Conservation (phyloP, 139 green algal genomes). For the Raphidocelis subcapitata region DNA sequence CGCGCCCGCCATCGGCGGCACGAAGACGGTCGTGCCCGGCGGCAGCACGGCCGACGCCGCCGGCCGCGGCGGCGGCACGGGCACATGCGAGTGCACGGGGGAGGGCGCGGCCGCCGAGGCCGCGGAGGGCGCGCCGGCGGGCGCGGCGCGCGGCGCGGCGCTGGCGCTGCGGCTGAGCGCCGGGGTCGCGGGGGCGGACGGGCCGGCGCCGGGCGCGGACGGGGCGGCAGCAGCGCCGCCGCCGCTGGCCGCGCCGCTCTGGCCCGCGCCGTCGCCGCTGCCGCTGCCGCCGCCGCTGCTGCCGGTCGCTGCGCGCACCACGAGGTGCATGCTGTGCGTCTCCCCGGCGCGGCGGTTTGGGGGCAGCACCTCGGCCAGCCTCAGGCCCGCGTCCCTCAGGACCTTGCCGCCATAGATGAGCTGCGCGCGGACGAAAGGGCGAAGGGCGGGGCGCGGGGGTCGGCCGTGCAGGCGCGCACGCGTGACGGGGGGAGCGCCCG, state of each 20-base stretch:
- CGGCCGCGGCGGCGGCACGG: no score
- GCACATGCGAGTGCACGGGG: no score
- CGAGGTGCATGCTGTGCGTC: slow-evolving; percentile 58
- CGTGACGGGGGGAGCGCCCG: no score
- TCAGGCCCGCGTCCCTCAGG: slow-evolving; percentile 38
- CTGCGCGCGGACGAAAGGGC: slow-evolving; percentile 29
- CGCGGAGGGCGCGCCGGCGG: no score
- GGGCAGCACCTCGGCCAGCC: slow-evolving; percentile 30
- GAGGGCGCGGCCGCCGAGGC: no score
- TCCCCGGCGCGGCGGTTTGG: slow-evolving; percentile 20
- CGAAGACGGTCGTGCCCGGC: neutral
- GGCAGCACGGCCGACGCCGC: neutral
- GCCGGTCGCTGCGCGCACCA: slow-evolving; percentile 27
- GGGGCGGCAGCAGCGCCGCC: neutral
- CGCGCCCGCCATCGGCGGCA: no score
- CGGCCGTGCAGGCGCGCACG: neutral
- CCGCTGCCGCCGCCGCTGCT: neutral
- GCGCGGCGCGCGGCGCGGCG: no score
- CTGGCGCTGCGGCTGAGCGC: no score
- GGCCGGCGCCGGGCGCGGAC: neutral
- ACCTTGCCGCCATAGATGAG: slow-evolving; percentile 69
- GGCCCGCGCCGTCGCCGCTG: neutral
- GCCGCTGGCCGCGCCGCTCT: neutral
- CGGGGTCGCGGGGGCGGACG: neutral
- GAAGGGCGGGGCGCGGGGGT: neutral